Conservation (phyloP, 2,329 filamentous ascomycete genomes). For the Penicillium sp. region DNA sequence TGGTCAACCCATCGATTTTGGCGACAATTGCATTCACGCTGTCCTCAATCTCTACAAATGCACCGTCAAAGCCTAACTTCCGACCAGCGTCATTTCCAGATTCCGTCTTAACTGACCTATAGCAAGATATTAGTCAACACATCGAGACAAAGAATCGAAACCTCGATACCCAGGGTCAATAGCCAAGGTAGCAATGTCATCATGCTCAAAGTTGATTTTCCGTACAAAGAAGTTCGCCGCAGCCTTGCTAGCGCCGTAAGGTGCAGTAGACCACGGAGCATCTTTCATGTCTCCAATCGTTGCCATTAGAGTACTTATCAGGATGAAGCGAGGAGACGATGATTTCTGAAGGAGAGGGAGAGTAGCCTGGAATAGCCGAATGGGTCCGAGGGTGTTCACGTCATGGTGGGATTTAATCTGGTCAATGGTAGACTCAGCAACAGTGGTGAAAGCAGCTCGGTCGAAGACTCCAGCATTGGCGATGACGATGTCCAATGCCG, state of each 20-base stretch:
- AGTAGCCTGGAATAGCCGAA: not conserved
- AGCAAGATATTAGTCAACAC: not conserved
- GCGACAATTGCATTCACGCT: not conserved
- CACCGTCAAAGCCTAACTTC: not conserved
- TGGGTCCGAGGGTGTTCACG: not conserved
- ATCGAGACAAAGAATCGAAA: not conserved
- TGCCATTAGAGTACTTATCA: not conserved
- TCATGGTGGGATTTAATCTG: not conserved
- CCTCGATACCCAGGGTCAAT: not conserved
- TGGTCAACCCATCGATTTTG: not conserved
- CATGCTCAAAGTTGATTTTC: not conserved
- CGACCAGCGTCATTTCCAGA: not conserved
- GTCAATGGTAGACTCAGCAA: not conserved
- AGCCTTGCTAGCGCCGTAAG: not conserved
- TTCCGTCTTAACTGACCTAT: not conserved
- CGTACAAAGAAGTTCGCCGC: not conserved
- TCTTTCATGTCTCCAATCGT: not conserved
- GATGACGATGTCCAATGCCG: not conserved
- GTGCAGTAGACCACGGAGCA: not conserved
- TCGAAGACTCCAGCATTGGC: not conserved
- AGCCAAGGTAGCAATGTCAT: not conserved
- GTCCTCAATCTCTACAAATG: not conserved
- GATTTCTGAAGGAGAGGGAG: not conserved
- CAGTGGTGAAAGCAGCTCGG: not conserved
- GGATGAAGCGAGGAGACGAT: not conserved